Percentiles rank a stretch among this genome's conserved stretches.
Conservation (phyloP, 116 monocot species). For the Iris pallida region DNA sequence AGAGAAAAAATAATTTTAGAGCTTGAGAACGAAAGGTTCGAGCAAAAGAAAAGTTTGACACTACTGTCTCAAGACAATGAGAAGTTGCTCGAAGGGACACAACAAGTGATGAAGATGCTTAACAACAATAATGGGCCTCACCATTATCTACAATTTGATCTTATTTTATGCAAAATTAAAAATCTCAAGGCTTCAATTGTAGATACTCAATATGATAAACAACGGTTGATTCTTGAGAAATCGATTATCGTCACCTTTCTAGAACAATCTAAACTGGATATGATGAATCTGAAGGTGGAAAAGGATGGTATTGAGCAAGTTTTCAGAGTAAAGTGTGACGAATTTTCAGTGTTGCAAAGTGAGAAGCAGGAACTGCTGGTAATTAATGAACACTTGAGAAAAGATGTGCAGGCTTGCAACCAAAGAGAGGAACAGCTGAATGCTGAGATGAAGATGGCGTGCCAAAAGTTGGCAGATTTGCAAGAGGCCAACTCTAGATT, state of each 20-base stretch:
- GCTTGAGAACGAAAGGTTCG: conserved; percentile 32
- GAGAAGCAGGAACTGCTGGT: conserved; percentile 29
- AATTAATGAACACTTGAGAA: conserved; percentile 31
- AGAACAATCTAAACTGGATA: conserved; percentile 32
- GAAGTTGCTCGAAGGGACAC: conserved; percentile 41
- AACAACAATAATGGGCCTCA: conserved; percentile 10
- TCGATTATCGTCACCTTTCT: conserved; percentile 41
- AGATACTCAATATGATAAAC: conserved; percentile 34
- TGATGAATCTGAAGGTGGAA: conserved; percentile 32
- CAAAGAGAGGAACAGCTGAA: conserved; percentile 33
- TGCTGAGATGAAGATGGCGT: conserved; percentile 29
- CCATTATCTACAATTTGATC: not conserved
- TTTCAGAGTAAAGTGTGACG: conserved; percentile 18
- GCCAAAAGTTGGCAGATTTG: conserved; percentile 27
- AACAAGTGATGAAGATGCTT: conserved; percentile 15
- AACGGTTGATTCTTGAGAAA: conserved; percentile 39
- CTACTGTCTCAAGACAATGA: conserved; percentile 32
- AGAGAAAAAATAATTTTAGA: conserved; percentile 33
- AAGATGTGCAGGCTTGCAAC: conserved; percentile 23
- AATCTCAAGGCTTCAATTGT: conserved; percentile 33
- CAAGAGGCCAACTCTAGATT: conserved; percentile 8
- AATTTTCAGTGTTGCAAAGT: conserved; percentile 32
- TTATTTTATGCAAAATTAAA: conserved; percentile 28
- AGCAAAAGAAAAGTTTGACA: conserved; percentile 22
- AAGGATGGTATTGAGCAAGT: conserved; percentile 46